phyloP scores from a whole-genome alignment of 164 flowering plant genomes.

The Piper betle region DNA sequence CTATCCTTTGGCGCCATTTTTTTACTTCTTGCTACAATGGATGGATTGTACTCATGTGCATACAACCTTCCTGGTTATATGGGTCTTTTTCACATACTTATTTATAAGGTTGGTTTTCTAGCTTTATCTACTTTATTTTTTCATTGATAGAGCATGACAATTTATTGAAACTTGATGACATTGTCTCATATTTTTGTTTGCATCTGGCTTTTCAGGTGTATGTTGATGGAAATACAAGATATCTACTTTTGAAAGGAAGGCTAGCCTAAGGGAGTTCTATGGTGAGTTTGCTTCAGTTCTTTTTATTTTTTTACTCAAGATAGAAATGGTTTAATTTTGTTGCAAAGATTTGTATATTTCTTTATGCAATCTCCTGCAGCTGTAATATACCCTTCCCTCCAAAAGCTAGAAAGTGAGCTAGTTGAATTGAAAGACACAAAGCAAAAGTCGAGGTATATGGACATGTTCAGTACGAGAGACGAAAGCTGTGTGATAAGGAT shows the following conservation, averaged over 20 bases:
- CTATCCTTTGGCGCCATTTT: slow-evolving; percentile 52
- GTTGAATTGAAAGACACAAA: background rate
- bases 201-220: slow-evolving; percentile 2
- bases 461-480: slow-evolving; percentile 19
- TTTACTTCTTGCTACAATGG: slow-evolving; percentile 23
- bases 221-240: background rate
- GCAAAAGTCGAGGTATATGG: slow-evolving; percentile 12
- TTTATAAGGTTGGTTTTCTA: slow-evolving; percentile 43
- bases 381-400: slow-evolving; percentile 7
- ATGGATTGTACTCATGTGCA: slow-evolving; percentile 29
- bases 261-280: slow-evolving; percentile 10
- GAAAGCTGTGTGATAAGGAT: slow-evolving; percentile 25
- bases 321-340: background rate
- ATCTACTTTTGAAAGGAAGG: background rate
- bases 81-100: slow-evolving; percentile 48
- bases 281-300: background rate
- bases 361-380: slow-evolving; percentile 26
- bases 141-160: too few species aligned
- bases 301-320: background rate
- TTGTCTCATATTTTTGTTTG: background rate
- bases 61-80: slow-evolving; percentile 55
- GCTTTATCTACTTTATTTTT: too few species aligned
- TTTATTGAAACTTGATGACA: too few species aligned
- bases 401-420: too few species aligned
- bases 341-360: background rate